Conservation (phyloP, 495 filamentous ascomycete species). For the Penicillium maclennaniae region DNA sequence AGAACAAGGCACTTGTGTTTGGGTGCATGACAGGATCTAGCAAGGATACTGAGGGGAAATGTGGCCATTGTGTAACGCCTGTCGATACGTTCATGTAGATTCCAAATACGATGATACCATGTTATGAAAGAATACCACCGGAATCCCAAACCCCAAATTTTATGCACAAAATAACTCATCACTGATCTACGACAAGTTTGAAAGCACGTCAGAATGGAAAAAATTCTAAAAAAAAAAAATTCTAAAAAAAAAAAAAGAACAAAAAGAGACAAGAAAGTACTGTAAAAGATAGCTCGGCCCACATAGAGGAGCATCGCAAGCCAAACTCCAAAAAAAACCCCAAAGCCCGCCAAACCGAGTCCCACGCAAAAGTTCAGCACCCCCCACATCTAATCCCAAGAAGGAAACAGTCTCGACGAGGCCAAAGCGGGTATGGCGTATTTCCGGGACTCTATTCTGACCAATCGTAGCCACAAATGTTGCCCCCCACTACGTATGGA, state of each 20-base stretch:
- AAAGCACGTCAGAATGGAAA: no score
- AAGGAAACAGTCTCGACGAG: slow-evolving; percentile 6
- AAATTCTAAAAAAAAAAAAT: no score
- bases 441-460: not conserved
- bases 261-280: no score
- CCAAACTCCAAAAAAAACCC: not conserved
- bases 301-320: no score
- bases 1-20: not conserved
- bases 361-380: not conserved
- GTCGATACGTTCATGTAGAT: not conserved
- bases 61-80: not conserved
- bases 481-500: not conserved
- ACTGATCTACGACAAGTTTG: no score
- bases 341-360: not conserved
- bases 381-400: slow-evolving; percentile 6
- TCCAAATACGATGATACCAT: no score
- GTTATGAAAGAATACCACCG: no score
- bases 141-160: no score
- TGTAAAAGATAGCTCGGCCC: not conserved
- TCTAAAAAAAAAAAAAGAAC: no score
- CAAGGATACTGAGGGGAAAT: not conserved
- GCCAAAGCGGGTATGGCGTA: slow-evolving; percentile 7
- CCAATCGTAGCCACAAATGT: not conserved
- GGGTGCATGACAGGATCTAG: not conserved
- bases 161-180: no score